phyloP scores from a whole-genome alignment of 208 protist species.

The Porcisia deanei region DNA sequence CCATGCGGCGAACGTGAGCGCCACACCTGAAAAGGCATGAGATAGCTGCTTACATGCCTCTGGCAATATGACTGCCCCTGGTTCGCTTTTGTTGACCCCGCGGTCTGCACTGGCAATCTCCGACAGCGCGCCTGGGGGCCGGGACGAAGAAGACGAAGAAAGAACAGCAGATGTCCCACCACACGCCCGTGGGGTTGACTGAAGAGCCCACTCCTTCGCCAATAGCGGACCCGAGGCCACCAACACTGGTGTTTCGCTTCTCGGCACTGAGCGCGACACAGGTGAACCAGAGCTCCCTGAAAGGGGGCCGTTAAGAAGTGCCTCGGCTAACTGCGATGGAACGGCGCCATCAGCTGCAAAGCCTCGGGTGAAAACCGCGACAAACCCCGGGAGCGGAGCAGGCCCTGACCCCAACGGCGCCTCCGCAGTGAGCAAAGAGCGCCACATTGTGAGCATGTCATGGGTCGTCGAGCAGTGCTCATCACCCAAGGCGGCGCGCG shows the following conservation, averaged over 20 bases:
- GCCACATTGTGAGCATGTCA: slow-evolving; percentile 25
- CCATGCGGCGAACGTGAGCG: slow-evolving; percentile 46
- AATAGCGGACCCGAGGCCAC: slow-evolving; percentile 68
- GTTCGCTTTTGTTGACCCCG: background rate
- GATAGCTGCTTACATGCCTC: background rate
- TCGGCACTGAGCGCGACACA: background rate
- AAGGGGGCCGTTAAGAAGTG: slow-evolving; percentile 19
- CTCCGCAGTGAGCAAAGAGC: background rate
- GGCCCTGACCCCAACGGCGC: background rate
- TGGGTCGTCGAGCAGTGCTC: slow-evolving; percentile 21
- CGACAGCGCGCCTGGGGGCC: slow-evolving; percentile 16
- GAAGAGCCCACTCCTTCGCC: slow-evolving; percentile 64
- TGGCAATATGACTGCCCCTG: background rate
- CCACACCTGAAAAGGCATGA: slow-evolving; percentile 41
- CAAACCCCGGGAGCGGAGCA: slow-evolving; percentile 10
- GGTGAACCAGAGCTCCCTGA: background rate
- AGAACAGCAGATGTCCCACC: background rate
- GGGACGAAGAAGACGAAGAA: slow-evolving; percentile 9
- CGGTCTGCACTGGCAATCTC: background rate
- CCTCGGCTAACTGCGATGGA: slow-evolving; percentile 27
- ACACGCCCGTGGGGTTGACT: slow-evolving; percentile 16
- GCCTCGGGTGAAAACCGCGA: slow-evolving; percentile 53
- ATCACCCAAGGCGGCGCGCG: slow-evolving; percentile 4
- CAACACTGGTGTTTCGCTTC: slow-evolving; percentile 30
- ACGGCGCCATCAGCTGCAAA: slow-evolving; percentile 47